These are phyloP conservation scores for Salicornia ramosissima DNA, from an alignment of 148 eudicot species.

Conservation along the genomic window DNA sequence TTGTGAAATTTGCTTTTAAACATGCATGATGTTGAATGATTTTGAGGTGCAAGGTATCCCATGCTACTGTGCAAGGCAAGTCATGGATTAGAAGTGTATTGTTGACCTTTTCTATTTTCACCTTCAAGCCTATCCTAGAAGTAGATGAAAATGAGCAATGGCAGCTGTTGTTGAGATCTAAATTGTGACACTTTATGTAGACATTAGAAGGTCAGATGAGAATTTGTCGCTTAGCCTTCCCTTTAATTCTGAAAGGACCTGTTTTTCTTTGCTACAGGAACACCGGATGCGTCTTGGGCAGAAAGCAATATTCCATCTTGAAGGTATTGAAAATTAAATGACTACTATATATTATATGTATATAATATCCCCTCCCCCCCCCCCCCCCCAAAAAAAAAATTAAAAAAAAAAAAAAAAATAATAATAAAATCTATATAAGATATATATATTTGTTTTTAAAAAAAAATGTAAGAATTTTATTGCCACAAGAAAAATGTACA, in stretches of 20 bases:
- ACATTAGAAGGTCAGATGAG: neutral
- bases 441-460: too few species aligned
- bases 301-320: constrained; percentile 96
- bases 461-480: too few species aligned
- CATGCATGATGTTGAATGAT: too few species aligned
- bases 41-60: too few species aligned
- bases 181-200: neutral
- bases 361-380: neutral
- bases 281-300: constrained; percentile 96
- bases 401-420: too few species aligned
- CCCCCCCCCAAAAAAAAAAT: too few species aligned
- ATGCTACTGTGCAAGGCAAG: too few species aligned
- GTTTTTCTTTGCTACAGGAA: constrained; percentile 47
- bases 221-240: too few species aligned
- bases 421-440: too few species aligned
- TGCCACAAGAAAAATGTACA: too few species aligned
- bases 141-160: neutral
- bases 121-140: neutral
- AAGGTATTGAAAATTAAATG: constrained; percentile 47
- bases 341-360: neutral
- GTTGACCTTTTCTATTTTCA: neutral
- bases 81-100: too few species aligned
- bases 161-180: neutral
- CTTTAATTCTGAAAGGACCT: neutral
- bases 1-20: too few species aligned